Evolutionary conservation across 73 alveolate species (phyloP).

Genomic region (Paramecium primaurelia): DNA sequence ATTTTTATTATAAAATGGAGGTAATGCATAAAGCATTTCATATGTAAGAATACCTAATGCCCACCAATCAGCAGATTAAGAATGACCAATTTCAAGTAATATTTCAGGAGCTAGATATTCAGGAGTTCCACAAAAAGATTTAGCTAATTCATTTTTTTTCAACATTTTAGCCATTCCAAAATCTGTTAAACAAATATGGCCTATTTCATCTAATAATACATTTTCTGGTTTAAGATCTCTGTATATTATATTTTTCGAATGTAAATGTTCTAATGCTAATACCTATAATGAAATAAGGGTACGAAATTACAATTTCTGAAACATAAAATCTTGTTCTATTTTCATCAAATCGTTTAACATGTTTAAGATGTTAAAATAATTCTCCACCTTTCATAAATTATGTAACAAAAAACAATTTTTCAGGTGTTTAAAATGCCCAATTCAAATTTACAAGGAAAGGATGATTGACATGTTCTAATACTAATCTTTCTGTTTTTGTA

Average conservation of each 20-base stretch:
- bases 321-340: constrained; percentile 74
- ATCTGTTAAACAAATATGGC: constrained; percentile 83
- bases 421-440: constrained; percentile 81
- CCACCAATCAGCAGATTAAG: constrained; percentile 79
- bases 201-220: constrained; percentile 78
- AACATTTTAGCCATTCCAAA: constrained; percentile 83
- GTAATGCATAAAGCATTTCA: constrained; percentile 78
- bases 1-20: constrained; percentile 74
- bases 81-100: constrained; percentile 71
- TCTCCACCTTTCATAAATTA: constrained; percentile 88
- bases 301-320: constrained; percentile 65
- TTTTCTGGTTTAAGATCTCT: constrained; percentile 88
- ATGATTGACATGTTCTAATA: constrained; percentile 85
- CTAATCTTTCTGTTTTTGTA: constrained; percentile 86
- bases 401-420: constrained; percentile 87
- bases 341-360: constrained; percentile 73
- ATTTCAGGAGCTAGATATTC: constrained; percentile 87
- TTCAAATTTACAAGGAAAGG: constrained; percentile 84
- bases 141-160: constrained; percentile 67
- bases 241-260: constrained; percentile 69
- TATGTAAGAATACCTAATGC: constrained; percentile 73
- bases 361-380: constrained; percentile 75
- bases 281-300: background rate
- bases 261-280: constrained; percentile 79
- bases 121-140: constrained; percentile 80